Evolutionary conservation across 208 protist species (phyloP).

Genomic region (Wallacemonas collosoma): DNA sequence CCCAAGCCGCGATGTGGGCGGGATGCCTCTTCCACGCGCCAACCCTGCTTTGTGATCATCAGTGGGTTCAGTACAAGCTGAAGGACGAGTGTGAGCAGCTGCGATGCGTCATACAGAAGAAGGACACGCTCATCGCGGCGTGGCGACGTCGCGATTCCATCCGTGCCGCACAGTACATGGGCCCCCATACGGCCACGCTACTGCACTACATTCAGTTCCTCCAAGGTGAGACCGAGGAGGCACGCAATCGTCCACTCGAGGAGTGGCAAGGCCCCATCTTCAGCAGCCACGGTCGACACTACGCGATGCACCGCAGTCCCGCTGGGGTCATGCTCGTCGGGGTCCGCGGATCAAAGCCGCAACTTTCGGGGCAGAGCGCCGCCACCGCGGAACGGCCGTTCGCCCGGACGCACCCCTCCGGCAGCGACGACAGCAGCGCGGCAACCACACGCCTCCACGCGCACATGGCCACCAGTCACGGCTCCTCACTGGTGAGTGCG

Average conservation of each 20-base stretch:
- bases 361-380: no score
- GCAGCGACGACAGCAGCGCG: no score
- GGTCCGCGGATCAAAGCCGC: constrained; percentile 39
- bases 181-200: constrained; percentile 41
- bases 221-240: constrained; percentile 67
- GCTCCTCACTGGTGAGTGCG: no score
- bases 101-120: constrained; percentile 75
- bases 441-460: no score
- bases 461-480: no score
- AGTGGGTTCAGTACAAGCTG: constrained; percentile 90
- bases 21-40: constrained; percentile 71
- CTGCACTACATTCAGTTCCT: constrained; percentile 64
- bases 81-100: constrained; percentile 82
- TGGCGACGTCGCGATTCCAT: constrained; percentile 55
- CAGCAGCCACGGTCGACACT: constrained; percentile 64
- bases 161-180: constrained; percentile 50
- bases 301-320: constrained; percentile 56
- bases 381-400: no score
- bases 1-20: constrained; percentile 69
- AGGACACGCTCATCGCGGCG: constrained; percentile 70
- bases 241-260: constrained; percentile 41
- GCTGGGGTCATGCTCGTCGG: constrained; percentile 80
- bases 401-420: no score
- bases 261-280: constrained; percentile 47
- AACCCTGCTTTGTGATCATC: constrained; percentile 27